A percentile compares a stretch with the other conserved stretches of the same genome.
Conservation (phyloP, 2,329 filamentous ascomycete species). For the Dothideomycetes sp. region DNA sequence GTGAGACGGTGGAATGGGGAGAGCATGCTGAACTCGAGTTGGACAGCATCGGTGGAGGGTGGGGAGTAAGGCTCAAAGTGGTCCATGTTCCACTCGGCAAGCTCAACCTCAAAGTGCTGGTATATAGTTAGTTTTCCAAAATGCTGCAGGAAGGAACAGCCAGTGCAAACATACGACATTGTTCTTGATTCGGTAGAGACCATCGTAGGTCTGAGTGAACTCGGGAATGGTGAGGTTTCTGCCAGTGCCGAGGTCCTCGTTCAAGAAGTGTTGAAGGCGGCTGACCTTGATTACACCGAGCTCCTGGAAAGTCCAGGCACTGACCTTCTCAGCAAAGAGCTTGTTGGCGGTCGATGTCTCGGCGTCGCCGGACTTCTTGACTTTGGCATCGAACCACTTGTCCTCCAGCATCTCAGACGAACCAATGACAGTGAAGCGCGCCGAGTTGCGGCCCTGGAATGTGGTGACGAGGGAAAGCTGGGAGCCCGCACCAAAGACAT, state of each 20-base stretch:
- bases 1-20: slow-evolving; percentile 89
- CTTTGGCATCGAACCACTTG: slow-evolving; percentile 75
- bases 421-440: slow-evolving; percentile 75
- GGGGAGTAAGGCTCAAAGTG: slow-evolving; percentile 64
- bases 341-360: slow-evolving; percentile 63
- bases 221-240: slow-evolving; percentile 17
- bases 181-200: slow-evolving; percentile 91
- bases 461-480: slow-evolving; percentile 79
- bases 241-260: slow-evolving; percentile 28
- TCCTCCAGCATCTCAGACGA: slow-evolving; percentile 80
- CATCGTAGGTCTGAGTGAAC: slow-evolving; percentile 54
- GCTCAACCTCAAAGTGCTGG: slow-evolving; percentile 73
- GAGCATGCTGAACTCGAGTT: slow-evolving; percentile 98
- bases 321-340: slow-evolving; percentile 73
- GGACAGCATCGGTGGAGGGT: slow-evolving; percentile 60
- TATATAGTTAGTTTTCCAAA: slow-evolving; percentile 18
- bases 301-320: slow-evolving; percentile 96
- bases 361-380: slow-evolving; percentile 43
- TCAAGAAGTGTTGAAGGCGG: slow-evolving; percentile 64
- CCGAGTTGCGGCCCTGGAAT: slow-evolving; percentile 86
- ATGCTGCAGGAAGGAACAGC: too few species aligned
- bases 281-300: slow-evolving; percentile 79
- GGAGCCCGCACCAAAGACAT: slow-evolving; percentile 71
- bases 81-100: slow-evolving; percentile 74
- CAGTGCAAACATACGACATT: slow-evolving; percentile 62